Evolutionary conservation across 75 land plant species (phyloP), one percentile per base, ranked within the genome.

Genomic region (Azolla pinnata): DNA sequence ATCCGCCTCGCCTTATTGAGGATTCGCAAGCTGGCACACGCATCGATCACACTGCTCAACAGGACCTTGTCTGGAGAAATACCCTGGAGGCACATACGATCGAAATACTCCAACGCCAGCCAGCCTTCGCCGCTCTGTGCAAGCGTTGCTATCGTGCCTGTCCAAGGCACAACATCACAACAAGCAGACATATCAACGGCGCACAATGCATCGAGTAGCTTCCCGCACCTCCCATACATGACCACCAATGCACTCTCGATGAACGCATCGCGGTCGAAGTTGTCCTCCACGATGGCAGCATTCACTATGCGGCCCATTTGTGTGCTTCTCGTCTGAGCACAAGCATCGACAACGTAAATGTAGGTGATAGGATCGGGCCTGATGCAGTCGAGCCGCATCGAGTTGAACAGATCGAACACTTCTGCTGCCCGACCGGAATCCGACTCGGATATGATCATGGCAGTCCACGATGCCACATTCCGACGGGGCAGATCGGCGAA

Each of bases 151-250:
- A 40, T 62, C 14, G 63, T 26, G 19, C 29, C 67, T 21, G 19
- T 64, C 69, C 63, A 62, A 21, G 54, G 31, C 7, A 63, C 54
- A 19, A 21, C 16, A 31, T 67, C 33, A 8, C 54, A 33, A 19
- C 28, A 14, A 16, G 25, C 52, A 67, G 63, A 29, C 14, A 25
- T 63, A 18, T 64, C 67, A 67, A 67, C 44, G 20, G 33, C 53
- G 5, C 29, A 14, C 1, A 33, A 33, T 26, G 69, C 69, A 23
- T 61, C 20, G 34, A n/a, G 20, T 4, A 67, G 49, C 9, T 2
- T 12, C 12, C 69, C 69, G 63, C 67, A 67, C 33, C 63, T 67
- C n/a, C 56, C 25, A 67, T 67, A 67, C 69, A 67, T 62, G 17
- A 62, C 44, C 19, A 70, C 26, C 57, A 76, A 57, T 12, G 59